Conservation (phyloP, 768 basidiomycete species). For the Boletus rex-veris region DNA sequence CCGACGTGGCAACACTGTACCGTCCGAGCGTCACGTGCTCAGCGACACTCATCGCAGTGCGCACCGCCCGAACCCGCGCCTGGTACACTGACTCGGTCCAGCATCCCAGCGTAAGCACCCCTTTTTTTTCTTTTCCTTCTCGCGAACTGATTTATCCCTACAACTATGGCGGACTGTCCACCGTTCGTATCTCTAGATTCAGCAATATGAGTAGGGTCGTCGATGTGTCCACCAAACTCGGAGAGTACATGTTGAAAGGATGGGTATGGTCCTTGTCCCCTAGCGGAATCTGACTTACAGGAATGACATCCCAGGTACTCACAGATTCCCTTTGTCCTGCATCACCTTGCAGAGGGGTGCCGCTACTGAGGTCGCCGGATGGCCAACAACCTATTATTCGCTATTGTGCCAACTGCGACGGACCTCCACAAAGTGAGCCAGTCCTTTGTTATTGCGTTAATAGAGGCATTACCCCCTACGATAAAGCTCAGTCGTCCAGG, state of each 20-base stretch:
- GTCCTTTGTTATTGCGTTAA: neutral
- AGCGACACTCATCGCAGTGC: constrained; percentile 1
- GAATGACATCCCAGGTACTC: constrained; percentile 42
- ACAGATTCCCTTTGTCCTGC: constrained; percentile 63
- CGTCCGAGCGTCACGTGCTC: constrained; percentile 18
- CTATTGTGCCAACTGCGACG: constrained; percentile 66
- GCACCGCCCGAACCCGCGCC: neutral
- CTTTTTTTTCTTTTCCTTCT: no score
- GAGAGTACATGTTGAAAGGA: constrained; percentile 72
- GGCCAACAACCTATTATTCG: constrained; percentile 41
- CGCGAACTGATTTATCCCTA: no score
- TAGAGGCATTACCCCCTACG: constrained; percentile 5
- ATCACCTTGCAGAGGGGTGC: constrained; percentile 52
- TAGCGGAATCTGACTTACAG: constrained; percentile 3
- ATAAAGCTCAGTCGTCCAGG: constrained; percentile 10
- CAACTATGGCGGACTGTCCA: no score
- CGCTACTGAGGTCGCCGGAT: constrained; percentile 69
- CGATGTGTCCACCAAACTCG: constrained; percentile 60
- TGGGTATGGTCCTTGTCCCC: constrained; percentile 45
- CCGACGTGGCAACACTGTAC: constrained; percentile 22
- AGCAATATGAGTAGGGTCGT: constrained; percentile 46
- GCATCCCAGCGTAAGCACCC: no score
- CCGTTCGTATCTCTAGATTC: neutral
- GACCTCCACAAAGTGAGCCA: constrained; percentile 32
- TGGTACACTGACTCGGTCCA: neutral